These are phyloP conservation scores for Cytospora piceae DNA, from an alignment of 2,329 filamentous ascomycete genomes.

Conservation along the genomic window DNA sequence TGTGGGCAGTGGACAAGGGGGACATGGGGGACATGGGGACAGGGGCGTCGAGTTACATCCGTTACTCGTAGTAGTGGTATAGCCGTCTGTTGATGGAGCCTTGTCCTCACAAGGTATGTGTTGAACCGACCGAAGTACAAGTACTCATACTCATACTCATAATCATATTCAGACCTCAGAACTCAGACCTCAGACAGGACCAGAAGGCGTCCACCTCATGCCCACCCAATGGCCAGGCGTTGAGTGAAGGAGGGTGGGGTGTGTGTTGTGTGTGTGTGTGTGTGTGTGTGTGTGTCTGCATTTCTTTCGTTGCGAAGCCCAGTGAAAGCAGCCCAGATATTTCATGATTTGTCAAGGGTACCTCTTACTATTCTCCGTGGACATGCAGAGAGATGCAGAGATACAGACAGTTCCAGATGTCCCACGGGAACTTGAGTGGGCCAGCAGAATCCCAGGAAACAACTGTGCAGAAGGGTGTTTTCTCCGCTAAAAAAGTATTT, in stretches of 20 bases:
- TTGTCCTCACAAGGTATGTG: slow-evolving; percentile 1
- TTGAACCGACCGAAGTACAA: slow-evolving; percentile 13
- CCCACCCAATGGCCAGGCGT: slow-evolving; percentile 8
- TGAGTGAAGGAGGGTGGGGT: not conserved
- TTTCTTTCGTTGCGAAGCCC: not conserved
- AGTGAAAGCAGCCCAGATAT: not conserved
- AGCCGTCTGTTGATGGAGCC: slow-evolving; percentile 5
- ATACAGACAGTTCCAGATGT: not conserved
- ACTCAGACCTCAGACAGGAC: not conserved
- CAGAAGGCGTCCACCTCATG: not conserved
- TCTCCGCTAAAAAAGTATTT: not conserved
- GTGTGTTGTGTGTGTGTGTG: slow-evolving; percentile 3
- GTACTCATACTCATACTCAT: slow-evolving; percentile 14
- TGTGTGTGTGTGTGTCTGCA: not conserved
- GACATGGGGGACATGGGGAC: slow-evolving; percentile 12
- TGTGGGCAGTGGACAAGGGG: slow-evolving; percentile 18
- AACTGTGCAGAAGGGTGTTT: not conserved
- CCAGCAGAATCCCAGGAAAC: not conserved
- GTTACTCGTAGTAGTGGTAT: not conserved
- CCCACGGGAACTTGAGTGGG: too few species aligned
- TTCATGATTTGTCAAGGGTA: not conserved
- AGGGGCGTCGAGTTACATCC: slow-evolving; percentile 21
- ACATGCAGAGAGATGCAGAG: not conserved
- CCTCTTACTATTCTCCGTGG: slow-evolving; percentile 9
- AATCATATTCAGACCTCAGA: not conserved